These are phyloP conservation scores for Lanmaoa pseudosensibilis DNA, from an alignment of 768 basidiomycete genomes.

Conservation along the genomic window DNA sequence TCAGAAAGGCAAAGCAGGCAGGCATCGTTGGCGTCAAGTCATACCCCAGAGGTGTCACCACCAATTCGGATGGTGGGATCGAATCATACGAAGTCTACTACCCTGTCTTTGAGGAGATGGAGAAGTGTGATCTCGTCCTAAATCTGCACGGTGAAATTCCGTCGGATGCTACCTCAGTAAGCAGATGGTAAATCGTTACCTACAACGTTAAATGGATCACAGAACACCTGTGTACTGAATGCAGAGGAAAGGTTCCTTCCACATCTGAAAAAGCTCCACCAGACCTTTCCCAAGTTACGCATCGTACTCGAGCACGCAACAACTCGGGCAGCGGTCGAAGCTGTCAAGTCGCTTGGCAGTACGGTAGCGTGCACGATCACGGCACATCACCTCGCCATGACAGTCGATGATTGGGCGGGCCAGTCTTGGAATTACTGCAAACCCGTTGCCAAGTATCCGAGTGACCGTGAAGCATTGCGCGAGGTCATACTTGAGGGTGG, in stretches of 20 bases:
- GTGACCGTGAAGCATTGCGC: constrained; percentile 81
- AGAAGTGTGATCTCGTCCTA: constrained; percentile 89
- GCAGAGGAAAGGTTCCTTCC: constrained; percentile 89
- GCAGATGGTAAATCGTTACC: constrained; percentile 21
- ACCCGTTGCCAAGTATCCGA: constrained; percentile 94
- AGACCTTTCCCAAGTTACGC: constrained; percentile 81
- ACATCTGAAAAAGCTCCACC: constrained; percentile 80
- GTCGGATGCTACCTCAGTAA: constrained; percentile 65
- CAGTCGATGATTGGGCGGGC: constrained; percentile 95
- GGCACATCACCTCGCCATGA: constrained; percentile 91
- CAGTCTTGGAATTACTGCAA: constrained; percentile 97
- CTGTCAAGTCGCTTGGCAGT: constrained; percentile 71
- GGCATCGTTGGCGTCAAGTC: constrained; percentile 93
- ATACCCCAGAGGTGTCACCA: constrained; percentile 96
- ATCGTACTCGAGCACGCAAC: constrained; percentile 99
- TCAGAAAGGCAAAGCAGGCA: constrained; percentile 80
- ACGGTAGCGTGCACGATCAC: constrained; percentile 97
- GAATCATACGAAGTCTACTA: constrained; percentile 95
- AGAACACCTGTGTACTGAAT: constrained; percentile 93
- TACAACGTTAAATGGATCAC: not conserved
- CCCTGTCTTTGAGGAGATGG: constrained; percentile 90
- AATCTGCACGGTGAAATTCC: constrained; percentile 98
- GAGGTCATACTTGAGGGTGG: constrained; percentile 75
- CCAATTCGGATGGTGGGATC: constrained; percentile 94
- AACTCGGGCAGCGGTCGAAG: constrained; percentile 85